Conservation (phyloP, 208 protist species). For the Leishmania martiniquensis region DNA sequence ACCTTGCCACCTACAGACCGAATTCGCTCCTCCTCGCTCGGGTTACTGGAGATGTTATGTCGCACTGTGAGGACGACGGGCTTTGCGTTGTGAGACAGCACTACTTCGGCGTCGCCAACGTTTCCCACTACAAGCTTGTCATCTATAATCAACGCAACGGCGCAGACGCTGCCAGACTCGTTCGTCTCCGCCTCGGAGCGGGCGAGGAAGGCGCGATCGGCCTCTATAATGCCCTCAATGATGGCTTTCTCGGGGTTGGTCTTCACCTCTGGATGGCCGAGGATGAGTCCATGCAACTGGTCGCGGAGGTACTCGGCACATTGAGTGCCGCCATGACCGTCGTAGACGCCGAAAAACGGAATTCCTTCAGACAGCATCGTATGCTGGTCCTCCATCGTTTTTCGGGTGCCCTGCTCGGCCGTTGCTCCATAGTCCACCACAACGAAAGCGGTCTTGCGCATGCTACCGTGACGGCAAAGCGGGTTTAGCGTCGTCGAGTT, state of each 20-base stretch:
- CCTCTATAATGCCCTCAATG: conserved; percentile 84
- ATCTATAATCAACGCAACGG: conserved; percentile 83
- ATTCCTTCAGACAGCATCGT: conserved; percentile 80
- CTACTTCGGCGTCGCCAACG: conserved; percentile 89
- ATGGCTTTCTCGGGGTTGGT: conserved; percentile 75
- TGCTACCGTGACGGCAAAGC: conserved; percentile 32
- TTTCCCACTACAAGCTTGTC: conserved; percentile 87
- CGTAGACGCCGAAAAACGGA: conserved; percentile 90
- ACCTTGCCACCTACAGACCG: conserved; percentile 86
- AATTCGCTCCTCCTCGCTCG: conserved; percentile 86
- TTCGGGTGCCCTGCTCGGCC: conserved; percentile 79
- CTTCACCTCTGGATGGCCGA: conserved; percentile 63
- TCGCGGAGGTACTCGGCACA: conserved; percentile 86
- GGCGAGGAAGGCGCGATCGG: conserved; percentile 66
- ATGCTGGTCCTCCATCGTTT: conserved; percentile 92
- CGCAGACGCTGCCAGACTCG: conserved; percentile 87
- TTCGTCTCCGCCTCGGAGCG: conserved; percentile 75
- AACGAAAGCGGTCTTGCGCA: conserved; percentile 48
- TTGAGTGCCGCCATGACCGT: conserved; percentile 88
- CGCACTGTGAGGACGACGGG: conserved; percentile 83
- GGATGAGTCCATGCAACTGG: conserved; percentile 74
- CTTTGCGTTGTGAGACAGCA: conserved; percentile 74
- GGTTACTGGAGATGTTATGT: conserved; percentile 81
- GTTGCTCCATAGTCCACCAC: conserved; percentile 83
- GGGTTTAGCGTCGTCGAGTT: conserved; percentile 17